Percentiles rank a stretch among this genome's conserved stretches.
Conservation (phyloP, 495 filamentous ascomycete genomes). For the Xylaria flabelliformis region DNA sequence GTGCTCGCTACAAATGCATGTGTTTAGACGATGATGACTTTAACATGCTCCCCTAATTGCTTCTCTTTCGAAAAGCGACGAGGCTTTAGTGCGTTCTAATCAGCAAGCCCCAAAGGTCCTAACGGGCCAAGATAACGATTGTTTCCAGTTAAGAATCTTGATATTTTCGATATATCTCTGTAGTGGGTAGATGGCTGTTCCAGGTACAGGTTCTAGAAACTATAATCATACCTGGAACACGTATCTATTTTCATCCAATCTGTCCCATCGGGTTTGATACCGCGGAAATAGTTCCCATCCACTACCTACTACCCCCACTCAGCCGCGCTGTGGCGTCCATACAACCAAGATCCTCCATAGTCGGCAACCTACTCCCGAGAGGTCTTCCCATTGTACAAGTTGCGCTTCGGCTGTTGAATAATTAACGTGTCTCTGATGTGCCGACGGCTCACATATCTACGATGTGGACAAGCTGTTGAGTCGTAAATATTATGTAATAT, state of each 20-base stretch:
- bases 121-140: neutral
- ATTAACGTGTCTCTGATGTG: neutral
- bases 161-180: neutral
- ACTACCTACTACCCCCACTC: neutral
- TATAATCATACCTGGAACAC: neutral
- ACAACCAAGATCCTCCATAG: neutral
- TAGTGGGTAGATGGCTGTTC: neutral
- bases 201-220: neutral
- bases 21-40: neutral
- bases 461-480: neutral
- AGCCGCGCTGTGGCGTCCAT: slow-evolving; percentile 5
- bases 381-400: neutral
- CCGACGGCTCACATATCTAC: neutral
- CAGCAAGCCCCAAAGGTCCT: neutral
- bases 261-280: neutral
- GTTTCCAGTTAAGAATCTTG: neutral
- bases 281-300: neutral
- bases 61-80: neutral
- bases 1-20: neutral
- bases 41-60: neutral
- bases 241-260: neutral
- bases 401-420: neutral
- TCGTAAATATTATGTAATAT: neutral
- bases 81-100: too few relatives aligned
- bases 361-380: neutral